Conservation (phyloP, 371 early-diverging fungal species). For the Catenaria anguillulae region DNA sequence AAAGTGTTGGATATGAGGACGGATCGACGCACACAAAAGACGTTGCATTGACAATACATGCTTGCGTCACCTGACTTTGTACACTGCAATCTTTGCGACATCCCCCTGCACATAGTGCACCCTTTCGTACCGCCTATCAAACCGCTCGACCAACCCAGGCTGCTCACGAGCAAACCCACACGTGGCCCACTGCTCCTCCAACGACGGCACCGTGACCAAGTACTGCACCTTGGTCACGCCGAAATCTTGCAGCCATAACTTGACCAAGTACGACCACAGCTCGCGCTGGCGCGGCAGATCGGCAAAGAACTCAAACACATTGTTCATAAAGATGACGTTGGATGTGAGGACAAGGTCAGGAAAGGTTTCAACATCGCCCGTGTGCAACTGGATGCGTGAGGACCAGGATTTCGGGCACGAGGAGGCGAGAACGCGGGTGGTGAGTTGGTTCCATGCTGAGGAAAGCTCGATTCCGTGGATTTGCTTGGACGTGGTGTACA, state of each 20-base stretch:
- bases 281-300: constrained; percentile 32
- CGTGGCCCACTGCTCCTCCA: neutral
- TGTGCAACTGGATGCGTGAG: neutral
- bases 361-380: neutral
- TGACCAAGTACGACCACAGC: constrained; percentile 39
- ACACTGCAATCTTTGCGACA: too few species aligned
- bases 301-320: constrained; percentile 48
- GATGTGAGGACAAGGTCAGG: constrained; percentile 13
- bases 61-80: too few species aligned
- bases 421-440: too few species aligned
- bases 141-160: too few species aligned
- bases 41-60: too few species aligned
- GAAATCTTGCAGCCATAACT: too few species aligned
- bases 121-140: too few species aligned
- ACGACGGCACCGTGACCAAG: neutral
- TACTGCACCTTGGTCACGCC: neutral
- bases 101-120: too few species aligned
- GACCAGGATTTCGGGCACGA: too few species aligned
- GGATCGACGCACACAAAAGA: too few species aligned
- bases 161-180: neutral
- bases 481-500: neutral
- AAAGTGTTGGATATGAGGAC: too few species aligned
- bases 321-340: constrained; percentile 43
- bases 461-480: neutral
- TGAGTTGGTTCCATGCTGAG: neutral